Conservation (phyloP, 225 moss, liverwort and hornwort genomes). For the Ulota crispa region DNA sequence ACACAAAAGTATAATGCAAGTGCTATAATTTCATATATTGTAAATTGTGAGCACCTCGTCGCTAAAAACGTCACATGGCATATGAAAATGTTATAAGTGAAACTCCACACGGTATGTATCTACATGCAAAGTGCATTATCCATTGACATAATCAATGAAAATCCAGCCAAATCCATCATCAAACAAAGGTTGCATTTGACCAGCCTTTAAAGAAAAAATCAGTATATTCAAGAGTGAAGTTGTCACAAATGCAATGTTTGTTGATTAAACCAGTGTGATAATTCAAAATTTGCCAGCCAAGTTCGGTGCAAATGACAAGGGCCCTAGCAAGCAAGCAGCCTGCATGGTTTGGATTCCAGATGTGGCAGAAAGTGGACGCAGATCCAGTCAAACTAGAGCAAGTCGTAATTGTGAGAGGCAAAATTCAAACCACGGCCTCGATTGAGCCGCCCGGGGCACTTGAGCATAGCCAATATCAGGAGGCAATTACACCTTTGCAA, state of each 20-base stretch:
- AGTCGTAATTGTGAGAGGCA: constrained; percentile 67
- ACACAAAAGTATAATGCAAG: not conserved
- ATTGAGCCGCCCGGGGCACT: constrained; percentile 23
- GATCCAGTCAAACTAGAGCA: constrained; percentile 21
- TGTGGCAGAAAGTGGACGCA: not conserved
- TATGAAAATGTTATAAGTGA: too few species aligned
- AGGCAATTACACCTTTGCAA: constrained; percentile 41
- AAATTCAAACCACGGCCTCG: constrained; percentile 50
- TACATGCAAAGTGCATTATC: too few species aligned
- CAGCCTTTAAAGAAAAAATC: too few species aligned
- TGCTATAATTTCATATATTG: not conserved
- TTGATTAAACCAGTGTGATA: not conserved
- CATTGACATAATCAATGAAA: too few species aligned
- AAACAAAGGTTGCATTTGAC: too few species aligned
- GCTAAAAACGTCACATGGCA: too few species aligned
- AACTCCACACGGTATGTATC: too few species aligned
- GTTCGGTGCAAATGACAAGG: constrained; percentile 24
- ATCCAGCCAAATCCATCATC: too few species aligned
- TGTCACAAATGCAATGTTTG: not conserved
- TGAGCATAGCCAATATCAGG: constrained; percentile 16
- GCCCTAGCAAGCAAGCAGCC: constrained; percentile 29
- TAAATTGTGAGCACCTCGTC: too few species aligned
- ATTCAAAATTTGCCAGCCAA: constrained; percentile 14
- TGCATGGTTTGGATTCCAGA: constrained; percentile 13
- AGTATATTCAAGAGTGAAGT: too few species aligned